Evolutionary conservation across 2,329 filamentous ascomycete genomes (phyloP).

Genomic region (Fusarium verrucosum): DNA sequence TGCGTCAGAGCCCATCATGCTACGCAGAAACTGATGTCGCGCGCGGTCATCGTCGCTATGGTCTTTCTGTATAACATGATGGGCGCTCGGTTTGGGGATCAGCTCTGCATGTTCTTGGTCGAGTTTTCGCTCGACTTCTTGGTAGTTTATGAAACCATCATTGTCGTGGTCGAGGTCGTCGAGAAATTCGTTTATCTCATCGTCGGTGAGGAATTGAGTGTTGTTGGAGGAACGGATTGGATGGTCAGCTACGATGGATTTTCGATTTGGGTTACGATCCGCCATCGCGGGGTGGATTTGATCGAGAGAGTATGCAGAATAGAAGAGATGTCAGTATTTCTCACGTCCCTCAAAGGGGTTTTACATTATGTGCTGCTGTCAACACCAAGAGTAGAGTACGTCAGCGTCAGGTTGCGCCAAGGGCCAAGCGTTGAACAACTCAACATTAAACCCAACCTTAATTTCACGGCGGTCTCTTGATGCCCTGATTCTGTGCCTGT

Average conservation of each 20-base stretch:
- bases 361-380: background rate
- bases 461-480: background rate
- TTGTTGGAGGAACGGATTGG: conserved; percentile 41
- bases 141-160: conserved; percentile 62
- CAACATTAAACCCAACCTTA: conserved; percentile 14
- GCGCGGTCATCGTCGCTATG: conserved; percentile 51
- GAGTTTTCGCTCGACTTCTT: conserved; percentile 62
- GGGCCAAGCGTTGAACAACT: conserved; percentile 18
- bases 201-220: conserved; percentile 52
- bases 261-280: background rate
- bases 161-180: conserved; percentile 62
- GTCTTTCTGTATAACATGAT: conserved; percentile 55
- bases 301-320: too few relatives aligned
- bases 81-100: conserved; percentile 55
- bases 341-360: background rate
- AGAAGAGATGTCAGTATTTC: too few relatives aligned
- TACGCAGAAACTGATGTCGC: conserved; percentile 62
- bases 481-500: conserved; percentile 8
- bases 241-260: conserved; percentile 38
- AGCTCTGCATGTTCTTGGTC: conserved; percentile 63
- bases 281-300: conserved; percentile 1
- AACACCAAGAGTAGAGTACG: conserved; percentile 3
- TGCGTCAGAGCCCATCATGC: conserved; percentile 56
- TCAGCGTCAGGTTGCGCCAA: conserved; percentile 22
- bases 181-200: conserved; percentile 62